These are phyloP conservation scores for Chenopodium suecicum DNA, from an alignment of 148 eudicot species.

Conservation along the genomic window DNA sequence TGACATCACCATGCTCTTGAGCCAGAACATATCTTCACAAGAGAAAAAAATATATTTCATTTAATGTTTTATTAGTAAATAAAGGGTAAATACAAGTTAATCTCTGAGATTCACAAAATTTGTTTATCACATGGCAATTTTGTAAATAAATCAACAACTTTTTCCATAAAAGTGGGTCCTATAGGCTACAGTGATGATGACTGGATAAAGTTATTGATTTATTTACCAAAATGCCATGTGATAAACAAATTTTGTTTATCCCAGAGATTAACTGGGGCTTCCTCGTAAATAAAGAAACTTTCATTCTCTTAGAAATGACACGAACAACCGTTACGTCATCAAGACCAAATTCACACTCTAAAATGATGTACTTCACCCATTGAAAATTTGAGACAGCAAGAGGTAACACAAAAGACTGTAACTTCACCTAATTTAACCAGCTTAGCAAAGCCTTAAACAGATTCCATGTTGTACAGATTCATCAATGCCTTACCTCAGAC, in stretches of 20 bases:
- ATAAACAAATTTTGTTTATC: too few relatives aligned
- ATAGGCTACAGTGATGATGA: too few relatives aligned
- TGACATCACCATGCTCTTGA: slow-evolving; percentile 92
- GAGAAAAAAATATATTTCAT: not conserved
- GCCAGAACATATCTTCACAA: slow-evolving; percentile 69
- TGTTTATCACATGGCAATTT: too few relatives aligned
- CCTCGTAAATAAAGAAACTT: not conserved
- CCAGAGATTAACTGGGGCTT: too few relatives aligned
- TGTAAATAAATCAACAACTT: too few relatives aligned
- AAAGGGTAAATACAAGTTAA: not conserved
- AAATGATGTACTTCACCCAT: not conserved
- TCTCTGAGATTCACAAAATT: too few relatives aligned
- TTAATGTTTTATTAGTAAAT: not conserved
- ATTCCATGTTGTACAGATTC: not conserved
- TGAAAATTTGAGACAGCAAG: not conserved
- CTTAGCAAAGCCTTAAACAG: too few relatives aligned
- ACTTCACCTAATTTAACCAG: not conserved
- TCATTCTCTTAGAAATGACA: slow-evolving; percentile 4
- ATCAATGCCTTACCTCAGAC: not conserved
- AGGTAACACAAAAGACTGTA: not conserved
- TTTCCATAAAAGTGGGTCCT: too few relatives aligned
- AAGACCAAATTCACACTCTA: slow-evolving; percentile 1
- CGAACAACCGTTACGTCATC: slow-evolving; percentile 1
- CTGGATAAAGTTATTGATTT: too few relatives aligned
- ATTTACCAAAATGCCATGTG: too few relatives aligned